phyloP scores from a whole-genome alignment of 257 asterid genomes.

The Ballota nigra region DNA sequence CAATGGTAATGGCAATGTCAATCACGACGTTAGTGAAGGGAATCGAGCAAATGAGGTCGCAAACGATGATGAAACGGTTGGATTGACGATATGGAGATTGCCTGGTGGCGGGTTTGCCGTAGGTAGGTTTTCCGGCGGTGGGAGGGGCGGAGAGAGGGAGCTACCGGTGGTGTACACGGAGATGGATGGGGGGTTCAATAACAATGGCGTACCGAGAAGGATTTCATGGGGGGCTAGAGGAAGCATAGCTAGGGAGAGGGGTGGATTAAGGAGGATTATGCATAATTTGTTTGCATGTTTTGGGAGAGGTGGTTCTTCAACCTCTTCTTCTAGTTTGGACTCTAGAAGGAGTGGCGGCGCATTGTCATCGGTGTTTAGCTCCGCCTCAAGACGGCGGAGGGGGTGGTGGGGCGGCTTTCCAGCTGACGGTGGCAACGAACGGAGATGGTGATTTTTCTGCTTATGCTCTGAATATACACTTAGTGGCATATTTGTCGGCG shows the following conservation, averaged over 20 bases:
- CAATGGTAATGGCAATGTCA: conserved; percentile 11
- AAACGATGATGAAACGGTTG: conserved; percentile 66
- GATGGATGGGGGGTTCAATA: conserved; percentile 82
- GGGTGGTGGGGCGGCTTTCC: conserved; percentile 44
- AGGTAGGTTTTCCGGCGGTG: conserved; percentile 82
- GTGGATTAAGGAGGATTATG: conserved; percentile 62
- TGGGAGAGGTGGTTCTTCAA: conserved; percentile 47
- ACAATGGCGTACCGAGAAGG: conserved; percentile 71
- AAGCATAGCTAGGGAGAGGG: conserved; percentile 47
- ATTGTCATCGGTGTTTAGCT: conserved; percentile 49
- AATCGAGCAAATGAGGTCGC: conserved; percentile 39
- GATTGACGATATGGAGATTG: conserved; percentile 84
- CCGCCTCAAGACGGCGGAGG: conserved; percentile 49
- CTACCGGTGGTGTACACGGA: conserved; percentile 85
- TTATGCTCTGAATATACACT: background rate
- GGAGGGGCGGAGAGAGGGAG: conserved; percentile 87
- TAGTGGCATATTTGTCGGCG: background rate
- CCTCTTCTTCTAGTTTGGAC: conserved; percentile 50
- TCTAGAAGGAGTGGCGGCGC: conserved; percentile 53
- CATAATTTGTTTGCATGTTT: conserved; percentile 61
- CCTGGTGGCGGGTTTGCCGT: conserved; percentile 97
- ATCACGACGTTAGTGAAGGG: conserved; percentile 24
- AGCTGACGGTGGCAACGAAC: conserved; percentile 32
- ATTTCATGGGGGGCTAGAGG: conserved; percentile 77
- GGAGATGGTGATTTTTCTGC: conserved; percentile 12